Conservation (phyloP, 2,329 filamentous ascomycete species). For the Scytalidium sp. region DNA sequence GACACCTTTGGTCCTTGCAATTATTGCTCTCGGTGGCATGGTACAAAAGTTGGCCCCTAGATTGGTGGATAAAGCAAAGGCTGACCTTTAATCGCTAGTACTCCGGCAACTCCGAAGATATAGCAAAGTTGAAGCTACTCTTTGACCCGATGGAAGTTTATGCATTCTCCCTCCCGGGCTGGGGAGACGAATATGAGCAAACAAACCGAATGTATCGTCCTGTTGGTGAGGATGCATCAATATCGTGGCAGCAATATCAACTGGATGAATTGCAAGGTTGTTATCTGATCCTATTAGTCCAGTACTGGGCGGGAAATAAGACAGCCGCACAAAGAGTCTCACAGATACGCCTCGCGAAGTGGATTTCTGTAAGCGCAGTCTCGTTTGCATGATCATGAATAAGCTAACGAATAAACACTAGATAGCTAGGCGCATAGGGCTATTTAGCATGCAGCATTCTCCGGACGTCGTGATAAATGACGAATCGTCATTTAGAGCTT, state of each 20-base stretch:
- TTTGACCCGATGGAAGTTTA: constrained; percentile 24
- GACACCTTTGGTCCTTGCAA: constrained; percentile 23
- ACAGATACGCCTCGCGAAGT: constrained; percentile 23
- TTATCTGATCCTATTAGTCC: constrained; percentile 27
- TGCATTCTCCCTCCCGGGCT: constrained; percentile 22
- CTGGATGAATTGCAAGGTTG: constrained; percentile 28
- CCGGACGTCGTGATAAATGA: constrained; percentile 19
- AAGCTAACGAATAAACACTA: constrained; percentile 7
- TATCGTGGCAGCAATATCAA: constrained; percentile 27
- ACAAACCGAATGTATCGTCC: constrained; percentile 21
- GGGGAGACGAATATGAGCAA: constrained; percentile 25
- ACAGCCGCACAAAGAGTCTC: constrained; percentile 24
- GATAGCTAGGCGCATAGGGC: constrained; percentile 24
- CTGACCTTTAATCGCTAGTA: constrained; percentile 17
- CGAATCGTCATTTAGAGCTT: constrained; percentile 20
- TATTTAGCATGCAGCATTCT: constrained; percentile 22
- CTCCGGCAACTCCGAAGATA: constrained; percentile 18
- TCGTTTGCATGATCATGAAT: not conserved
- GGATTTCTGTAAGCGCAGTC: constrained; percentile 20
- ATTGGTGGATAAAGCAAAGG: not conserved
- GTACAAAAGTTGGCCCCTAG: constrained; percentile 13
- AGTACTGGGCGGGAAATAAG: constrained; percentile 27
- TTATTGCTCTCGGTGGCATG: constrained; percentile 28
- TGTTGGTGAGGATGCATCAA: constrained; percentile 15
- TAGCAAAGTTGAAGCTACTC: constrained; percentile 18